These are phyloP conservation scores for Naganishia liquefaciens DNA, from an alignment of 1,284 basidiomycete species.

Conservation along the genomic window DNA sequence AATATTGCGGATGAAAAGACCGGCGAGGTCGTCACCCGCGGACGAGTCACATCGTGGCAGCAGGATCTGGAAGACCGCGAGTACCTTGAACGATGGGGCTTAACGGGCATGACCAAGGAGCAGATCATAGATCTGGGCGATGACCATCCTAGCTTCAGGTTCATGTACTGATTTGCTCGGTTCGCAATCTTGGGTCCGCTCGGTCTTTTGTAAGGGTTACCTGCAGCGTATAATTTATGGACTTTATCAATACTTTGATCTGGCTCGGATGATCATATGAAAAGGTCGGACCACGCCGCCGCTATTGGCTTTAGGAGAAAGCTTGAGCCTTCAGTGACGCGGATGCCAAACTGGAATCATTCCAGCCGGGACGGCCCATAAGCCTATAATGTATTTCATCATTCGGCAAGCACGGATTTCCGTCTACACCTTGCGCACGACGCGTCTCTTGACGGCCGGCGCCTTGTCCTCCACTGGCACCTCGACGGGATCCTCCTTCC, in stretches of 20 bases:
- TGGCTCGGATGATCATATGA: background rate
- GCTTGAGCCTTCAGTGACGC: too few species aligned
- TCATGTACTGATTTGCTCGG: slow-evolving; percentile 14
- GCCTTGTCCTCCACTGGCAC: background rate
- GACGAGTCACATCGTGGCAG: slow-evolving; percentile 57
- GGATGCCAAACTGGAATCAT: too few species aligned
- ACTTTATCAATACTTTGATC: background rate
- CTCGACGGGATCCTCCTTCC: slow-evolving; percentile 41
- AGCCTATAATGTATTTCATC: too few species aligned
- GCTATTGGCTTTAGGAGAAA: too few species aligned
- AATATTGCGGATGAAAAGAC: slow-evolving; percentile 62
- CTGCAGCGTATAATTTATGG: background rate
- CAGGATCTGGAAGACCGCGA: slow-evolving; percentile 46
- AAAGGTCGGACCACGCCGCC: background rate
- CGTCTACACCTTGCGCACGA: background rate
- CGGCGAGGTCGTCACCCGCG: slow-evolving; percentile 74
- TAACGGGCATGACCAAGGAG: slow-evolving; percentile 50
- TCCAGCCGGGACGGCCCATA: too few species aligned
- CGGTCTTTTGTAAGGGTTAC: background rate
- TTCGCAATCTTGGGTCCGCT: background rate
- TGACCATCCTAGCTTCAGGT: slow-evolving; percentile 33
- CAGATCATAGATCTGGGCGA: slow-evolving; percentile 56
- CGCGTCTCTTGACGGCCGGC: slow-evolving; percentile 4
- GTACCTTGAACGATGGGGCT: slow-evolving; percentile 49
- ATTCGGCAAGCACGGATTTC: too few species aligned